phyloP scores from a whole-genome alignment of 2,329 filamentous ascomycete species.

The Pseudogymnoascus sp. region DNA sequence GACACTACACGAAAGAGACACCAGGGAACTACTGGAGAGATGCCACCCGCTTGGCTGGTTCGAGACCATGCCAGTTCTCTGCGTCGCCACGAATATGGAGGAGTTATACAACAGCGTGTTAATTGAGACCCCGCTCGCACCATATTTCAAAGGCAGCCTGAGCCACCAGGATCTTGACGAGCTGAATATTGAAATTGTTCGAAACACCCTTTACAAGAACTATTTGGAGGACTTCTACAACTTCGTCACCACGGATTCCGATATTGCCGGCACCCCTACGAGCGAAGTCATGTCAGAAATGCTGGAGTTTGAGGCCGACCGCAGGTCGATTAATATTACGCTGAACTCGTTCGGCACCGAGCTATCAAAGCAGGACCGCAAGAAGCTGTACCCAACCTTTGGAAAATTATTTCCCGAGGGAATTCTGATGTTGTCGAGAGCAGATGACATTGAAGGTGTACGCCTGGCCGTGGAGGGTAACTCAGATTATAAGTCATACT shows the following conservation, averaged over 20 bases:
- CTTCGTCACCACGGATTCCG: slow-evolving; percentile 85
- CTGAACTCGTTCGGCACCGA: slow-evolving; percentile 98
- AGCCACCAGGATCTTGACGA: slow-evolving; percentile 97
- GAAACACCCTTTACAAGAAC: slow-evolving; percentile 99
- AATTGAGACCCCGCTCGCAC: slow-evolving; percentile 90
- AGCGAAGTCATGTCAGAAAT: slow-evolving; percentile 94
- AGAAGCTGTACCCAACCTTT: slow-evolving; percentile 91
- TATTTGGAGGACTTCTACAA: slow-evolving; percentile 96
- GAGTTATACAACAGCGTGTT: slow-evolving; percentile 97
- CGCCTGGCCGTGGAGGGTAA: slow-evolving; percentile 89
- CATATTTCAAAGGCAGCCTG: slow-evolving; percentile 95
- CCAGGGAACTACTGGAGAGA: slow-evolving; percentile 85
- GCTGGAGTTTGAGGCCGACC: slow-evolving; percentile 92
- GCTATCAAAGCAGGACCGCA: slow-evolving; percentile 84
- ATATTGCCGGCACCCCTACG: slow-evolving; percentile 82
- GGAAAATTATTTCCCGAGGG: slow-evolving; percentile 91
- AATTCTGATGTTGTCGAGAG: slow-evolving; percentile 86
- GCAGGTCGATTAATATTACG: slow-evolving; percentile 97
- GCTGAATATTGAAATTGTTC: slow-evolving; percentile 97
- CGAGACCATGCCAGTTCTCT: slow-evolving; percentile 96
- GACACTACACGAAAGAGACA: slow-evolving; percentile 94
- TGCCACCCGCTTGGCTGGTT: slow-evolving; percentile 98
- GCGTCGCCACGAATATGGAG: slow-evolving; percentile 96
- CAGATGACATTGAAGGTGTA: slow-evolving; percentile 92
- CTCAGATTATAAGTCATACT: slow-evolving; percentile 89